Conservation (phyloP, 208 protist genomes). For the Trypanosoma theileri region DNA sequence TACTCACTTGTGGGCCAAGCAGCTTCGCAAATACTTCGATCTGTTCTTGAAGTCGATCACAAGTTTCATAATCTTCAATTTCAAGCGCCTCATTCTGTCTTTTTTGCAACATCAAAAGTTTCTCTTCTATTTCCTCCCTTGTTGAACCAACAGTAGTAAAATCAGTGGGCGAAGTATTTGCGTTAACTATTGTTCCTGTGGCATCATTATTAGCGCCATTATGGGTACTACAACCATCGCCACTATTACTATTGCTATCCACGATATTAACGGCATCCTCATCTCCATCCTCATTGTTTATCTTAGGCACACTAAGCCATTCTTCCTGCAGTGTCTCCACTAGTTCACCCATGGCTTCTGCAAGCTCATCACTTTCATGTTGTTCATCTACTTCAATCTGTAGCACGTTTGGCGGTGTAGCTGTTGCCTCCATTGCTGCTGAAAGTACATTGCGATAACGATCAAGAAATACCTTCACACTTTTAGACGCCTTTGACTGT, state of each 20-base stretch:
- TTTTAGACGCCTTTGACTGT: neutral
- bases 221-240: neutral
- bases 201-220: neutral
- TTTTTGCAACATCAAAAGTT: neutral
- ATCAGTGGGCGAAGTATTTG: too few relatives aligned
- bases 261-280: neutral
- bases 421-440: neutral
- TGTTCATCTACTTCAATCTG: constrained; percentile 7
- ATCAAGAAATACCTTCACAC: constrained; percentile 7
- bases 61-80: constrained; percentile 18
- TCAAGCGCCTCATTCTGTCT: constrained; percentile 1
- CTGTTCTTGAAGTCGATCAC: constrained; percentile 10
- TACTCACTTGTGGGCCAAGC: neutral
- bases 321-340: constrained; percentile 21
- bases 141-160: neutral
- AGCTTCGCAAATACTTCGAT: constrained; percentile 11
- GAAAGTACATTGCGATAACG: constrained; percentile 10
- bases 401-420: constrained; percentile 5
- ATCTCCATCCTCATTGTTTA: neutral
- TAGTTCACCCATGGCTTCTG: constrained; percentile 5
- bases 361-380: constrained; percentile 3
- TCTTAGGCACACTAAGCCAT: neutral
- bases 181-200: neutral
- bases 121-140: neutral
- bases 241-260: too few relatives aligned